Percentiles rank a stretch among this genome's conserved stretches.
Conservation (phyloP, 1,139 yeast genomes). For the Saccharomyces hybrid region DNA sequence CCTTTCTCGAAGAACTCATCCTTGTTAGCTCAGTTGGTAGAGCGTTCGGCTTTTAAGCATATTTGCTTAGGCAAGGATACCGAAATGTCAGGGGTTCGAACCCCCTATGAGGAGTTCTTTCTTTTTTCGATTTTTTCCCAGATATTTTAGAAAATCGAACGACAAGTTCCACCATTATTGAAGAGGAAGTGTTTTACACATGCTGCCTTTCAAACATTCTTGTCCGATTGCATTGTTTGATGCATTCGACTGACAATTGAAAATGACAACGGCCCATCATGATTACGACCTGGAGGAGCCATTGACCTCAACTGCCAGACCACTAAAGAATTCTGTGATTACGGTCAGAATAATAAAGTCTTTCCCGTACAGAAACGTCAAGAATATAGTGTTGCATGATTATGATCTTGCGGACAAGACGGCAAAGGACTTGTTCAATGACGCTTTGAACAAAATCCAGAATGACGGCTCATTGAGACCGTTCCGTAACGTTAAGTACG, state of each 20-base stretch:
- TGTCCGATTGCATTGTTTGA: background rate
- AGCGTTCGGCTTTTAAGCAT: conserved; percentile 32
- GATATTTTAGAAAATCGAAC: background rate
- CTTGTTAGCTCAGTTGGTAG: conserved; percentile 35
- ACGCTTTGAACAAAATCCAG: conserved; percentile 43
- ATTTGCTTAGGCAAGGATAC: conserved; percentile 26
- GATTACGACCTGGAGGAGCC: conserved; percentile 32
- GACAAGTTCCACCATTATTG: background rate
- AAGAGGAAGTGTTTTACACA: too few relatives aligned
- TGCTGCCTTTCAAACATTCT: background rate
- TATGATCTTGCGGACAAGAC: conserved; percentile 68
- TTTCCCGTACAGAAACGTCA: conserved; percentile 86
- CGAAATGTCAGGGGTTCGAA: conserved; percentile 37
- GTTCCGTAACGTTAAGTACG: conserved; percentile 67
- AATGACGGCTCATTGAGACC: conserved; percentile 72
- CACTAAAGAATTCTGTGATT: conserved; percentile 46
- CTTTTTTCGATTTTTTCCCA: conserved; percentile 6
- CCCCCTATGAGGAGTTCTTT: conserved; percentile 35
- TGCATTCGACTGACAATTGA: background rate
- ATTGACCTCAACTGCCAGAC: conserved; percentile 32
- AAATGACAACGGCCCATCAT: background rate
- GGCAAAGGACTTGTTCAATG: conserved; percentile 53
- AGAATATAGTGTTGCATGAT: conserved; percentile 64
- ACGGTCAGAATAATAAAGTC: conserved; percentile 86
- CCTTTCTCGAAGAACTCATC: conserved; percentile 24